Evolutionary conservation across 1,284 basidiomycete genomes (phyloP).

Genomic region (Sanguinoderma infundibulare): DNA sequence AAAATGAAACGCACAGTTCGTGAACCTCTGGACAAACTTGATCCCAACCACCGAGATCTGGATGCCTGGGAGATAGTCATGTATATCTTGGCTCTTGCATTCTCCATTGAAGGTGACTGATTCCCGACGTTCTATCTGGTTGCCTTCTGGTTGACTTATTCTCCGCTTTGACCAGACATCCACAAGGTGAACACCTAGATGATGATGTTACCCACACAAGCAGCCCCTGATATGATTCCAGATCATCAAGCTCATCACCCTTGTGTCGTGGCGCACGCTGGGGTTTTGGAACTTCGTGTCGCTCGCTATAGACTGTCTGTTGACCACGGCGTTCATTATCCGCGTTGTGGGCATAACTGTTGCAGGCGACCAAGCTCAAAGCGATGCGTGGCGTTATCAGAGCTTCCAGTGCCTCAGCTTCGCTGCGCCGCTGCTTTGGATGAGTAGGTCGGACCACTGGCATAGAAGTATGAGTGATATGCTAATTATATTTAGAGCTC

Average conservation of each 20-base stretch:
- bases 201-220: background rate
- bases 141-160: background rate
- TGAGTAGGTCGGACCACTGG: constrained; percentile 38
- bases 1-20: constrained; percentile 49
- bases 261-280: constrained; percentile 72
- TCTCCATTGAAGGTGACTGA: constrained; percentile 73
- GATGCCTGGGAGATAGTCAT: constrained; percentile 82
- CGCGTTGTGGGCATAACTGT: constrained; percentile 68
- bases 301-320: constrained; percentile 72
- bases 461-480: background rate
- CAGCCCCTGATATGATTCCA: constrained; percentile 33
- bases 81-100: constrained; percentile 79
- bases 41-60: constrained; percentile 52
- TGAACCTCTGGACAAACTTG: constrained; percentile 70
- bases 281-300: constrained; percentile 85
- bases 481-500: constrained; percentile 54
- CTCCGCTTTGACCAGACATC: constrained; percentile 50
- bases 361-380: constrained; percentile 41
- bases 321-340: constrained; percentile 75
- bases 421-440: constrained; percentile 86
- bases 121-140: background rate
- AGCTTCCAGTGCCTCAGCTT: constrained; percentile 91
- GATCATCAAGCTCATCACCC: constrained; percentile 68
- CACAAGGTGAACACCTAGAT: constrained; percentile 57
- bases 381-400: constrained; percentile 52